phyloP scores from a whole-genome alignment of 2,329 filamentous ascomycete genomes.

The Ophiocordyceps camponoti-saundersi region DNA sequence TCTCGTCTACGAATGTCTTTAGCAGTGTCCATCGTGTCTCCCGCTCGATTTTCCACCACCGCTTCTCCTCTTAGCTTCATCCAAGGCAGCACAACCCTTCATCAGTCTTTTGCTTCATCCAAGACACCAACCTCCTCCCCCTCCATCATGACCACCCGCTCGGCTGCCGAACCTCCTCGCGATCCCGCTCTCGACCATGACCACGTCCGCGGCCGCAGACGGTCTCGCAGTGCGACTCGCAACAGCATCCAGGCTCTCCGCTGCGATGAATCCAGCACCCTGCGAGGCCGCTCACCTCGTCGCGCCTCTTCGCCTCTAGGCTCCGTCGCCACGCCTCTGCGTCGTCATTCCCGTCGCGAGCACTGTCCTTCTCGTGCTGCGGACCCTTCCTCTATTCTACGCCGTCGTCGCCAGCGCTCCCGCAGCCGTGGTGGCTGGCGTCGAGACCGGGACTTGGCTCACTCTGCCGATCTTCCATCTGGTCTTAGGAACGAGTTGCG shows the following conservation, averaged over 20 bases:
- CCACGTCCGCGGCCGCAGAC: constrained; percentile 19
- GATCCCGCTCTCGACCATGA: constrained; percentile 10
- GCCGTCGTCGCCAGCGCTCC: background rate
- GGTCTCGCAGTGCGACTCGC: constrained; percentile 20
- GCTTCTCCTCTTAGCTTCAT: background rate
- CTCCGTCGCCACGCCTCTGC: constrained; percentile 8
- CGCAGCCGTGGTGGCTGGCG: constrained; percentile 9
- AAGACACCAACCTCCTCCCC: too few species aligned
- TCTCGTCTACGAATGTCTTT: too few species aligned
- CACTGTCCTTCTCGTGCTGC: constrained; percentile 24
- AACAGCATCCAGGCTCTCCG: constrained; percentile 14
- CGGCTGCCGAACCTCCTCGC: background rate
- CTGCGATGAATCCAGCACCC: constrained; percentile 23
- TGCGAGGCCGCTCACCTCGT: constrained; percentile 22
- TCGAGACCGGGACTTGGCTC: constrained; percentile 11
- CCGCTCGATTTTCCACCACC: background rate
- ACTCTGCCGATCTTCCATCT: constrained; percentile 13
- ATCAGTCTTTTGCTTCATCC: background rate
- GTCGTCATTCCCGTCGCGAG: constrained; percentile 21
- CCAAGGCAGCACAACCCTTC: background rate
- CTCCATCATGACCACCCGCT: background rate
- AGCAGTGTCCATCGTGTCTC: too few species aligned
- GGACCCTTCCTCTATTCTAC: constrained; percentile 6
- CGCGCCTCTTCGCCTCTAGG: constrained; percentile 19
- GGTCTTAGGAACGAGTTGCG: constrained; percentile 18